Conservation (phyloP, 768 basidiomycete genomes). For the Lanmaoa pseudosensibilis region DNA sequence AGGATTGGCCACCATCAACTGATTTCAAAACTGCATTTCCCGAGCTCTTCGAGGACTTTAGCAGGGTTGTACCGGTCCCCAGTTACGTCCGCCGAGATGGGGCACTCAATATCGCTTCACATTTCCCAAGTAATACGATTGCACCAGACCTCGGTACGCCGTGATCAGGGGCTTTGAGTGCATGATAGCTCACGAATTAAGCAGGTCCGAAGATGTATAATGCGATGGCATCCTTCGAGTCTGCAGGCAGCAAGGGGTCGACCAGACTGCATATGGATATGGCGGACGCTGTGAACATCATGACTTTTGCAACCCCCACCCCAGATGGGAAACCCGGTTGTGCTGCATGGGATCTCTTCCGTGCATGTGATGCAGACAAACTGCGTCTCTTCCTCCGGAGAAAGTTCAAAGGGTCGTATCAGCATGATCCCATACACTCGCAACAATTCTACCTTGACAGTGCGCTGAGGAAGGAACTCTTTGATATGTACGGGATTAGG, state of each 20-base stretch:
- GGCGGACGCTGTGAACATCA: conserved; percentile 90
- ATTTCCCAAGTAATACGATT: conserved; percentile 79
- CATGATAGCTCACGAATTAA: conserved; percentile 13
- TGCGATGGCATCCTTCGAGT: conserved; percentile 72
- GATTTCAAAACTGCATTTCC: conserved; percentile 87
- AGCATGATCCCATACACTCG: conserved; percentile 85
- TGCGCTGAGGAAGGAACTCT: conserved; percentile 64
- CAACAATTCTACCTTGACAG: conserved; percentile 86
- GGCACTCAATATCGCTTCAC: conserved; percentile 82
- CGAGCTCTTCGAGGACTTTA: conserved; percentile 84
- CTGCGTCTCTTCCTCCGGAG: conserved; percentile 72
- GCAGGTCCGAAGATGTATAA: conserved; percentile 95
- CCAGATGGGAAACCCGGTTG: conserved; percentile 67
- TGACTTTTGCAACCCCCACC: conserved; percentile 65
- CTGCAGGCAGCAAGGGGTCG: conserved; percentile 72
- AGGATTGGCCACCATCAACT: conserved; percentile 92
- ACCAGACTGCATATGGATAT: conserved; percentile 94
- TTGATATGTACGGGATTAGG: conserved; percentile 63
- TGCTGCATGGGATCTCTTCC: conserved; percentile 92
- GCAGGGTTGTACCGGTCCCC: conserved; percentile 78
- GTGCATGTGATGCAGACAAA: conserved; percentile 76
- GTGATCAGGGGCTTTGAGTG: not conserved
- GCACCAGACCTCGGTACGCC: conserved; percentile 74
- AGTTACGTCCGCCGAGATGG: conserved; percentile 92
- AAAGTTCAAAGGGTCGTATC: conserved; percentile 54